These are phyloP conservation scores for Dactylellina drechsleri DNA, from an alignment of 2,329 filamentous ascomycete genomes.

Conservation along the genomic window DNA sequence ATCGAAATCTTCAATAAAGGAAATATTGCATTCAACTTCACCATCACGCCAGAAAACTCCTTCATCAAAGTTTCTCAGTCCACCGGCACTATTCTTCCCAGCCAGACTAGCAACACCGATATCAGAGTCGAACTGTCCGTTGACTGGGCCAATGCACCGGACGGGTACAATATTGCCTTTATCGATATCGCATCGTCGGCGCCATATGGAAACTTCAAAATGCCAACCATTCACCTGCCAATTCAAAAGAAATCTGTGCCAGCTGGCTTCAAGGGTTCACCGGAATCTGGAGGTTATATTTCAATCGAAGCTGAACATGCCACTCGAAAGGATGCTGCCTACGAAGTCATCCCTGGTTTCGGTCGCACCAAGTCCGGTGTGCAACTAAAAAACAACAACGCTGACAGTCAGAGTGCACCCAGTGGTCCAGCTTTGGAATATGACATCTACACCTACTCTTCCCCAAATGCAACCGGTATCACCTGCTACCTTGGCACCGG, in stretches of 20 bases:
- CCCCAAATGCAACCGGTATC: conserved; percentile 63
- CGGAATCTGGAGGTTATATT: conserved; percentile 71
- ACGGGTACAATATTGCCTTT: conserved; percentile 60
- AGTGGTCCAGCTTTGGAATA: conserved; percentile 70
- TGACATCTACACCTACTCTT: conserved; percentile 71
- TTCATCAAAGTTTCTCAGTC: conserved; percentile 68
- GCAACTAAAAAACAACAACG: conserved; percentile 67
- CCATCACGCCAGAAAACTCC: conserved; percentile 64
- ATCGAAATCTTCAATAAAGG: conserved; percentile 74
- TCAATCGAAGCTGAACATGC: conserved; percentile 68
- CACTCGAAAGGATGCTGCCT: conserved; percentile 63
- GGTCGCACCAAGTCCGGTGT: conserved; percentile 71
- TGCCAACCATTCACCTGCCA: conserved; percentile 67
- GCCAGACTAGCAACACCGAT: conserved; percentile 63
- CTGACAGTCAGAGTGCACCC: conserved; percentile 66
- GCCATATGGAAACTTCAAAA: conserved; percentile 60
- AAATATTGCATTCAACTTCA: conserved; percentile 67
- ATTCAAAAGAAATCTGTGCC: conserved; percentile 67
- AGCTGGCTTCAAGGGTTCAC: conserved; percentile 69
- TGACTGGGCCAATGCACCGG: conserved; percentile 67
- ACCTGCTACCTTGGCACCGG: conserved; percentile 66
- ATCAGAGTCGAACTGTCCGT: conserved; percentile 68
- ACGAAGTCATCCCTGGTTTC: conserved; percentile 62
- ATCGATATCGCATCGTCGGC: conserved; percentile 60
- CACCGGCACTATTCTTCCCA: conserved; percentile 65